Evolutionary conservation across 2,329 filamentous ascomycete species (phyloP).

Genomic region (Diaporthe sp.): DNA sequence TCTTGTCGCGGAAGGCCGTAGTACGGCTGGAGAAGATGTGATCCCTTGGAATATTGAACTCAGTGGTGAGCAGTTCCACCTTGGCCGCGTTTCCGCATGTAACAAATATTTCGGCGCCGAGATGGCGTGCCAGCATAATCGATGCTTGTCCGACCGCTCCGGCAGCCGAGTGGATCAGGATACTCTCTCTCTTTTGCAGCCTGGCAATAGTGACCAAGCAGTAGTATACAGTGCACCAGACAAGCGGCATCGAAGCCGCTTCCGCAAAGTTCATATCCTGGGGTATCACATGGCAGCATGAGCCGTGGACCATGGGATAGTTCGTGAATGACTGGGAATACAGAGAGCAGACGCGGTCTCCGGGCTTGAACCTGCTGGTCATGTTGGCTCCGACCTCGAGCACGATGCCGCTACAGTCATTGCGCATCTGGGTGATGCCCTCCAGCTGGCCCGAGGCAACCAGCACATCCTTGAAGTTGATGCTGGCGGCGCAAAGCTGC

Average conservation of each 20-base stretch:
- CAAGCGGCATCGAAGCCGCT: conserved; percentile 45
- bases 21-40: conserved; percentile 51
- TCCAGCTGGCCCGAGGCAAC: conserved; percentile 43
- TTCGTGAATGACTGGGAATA: conserved; percentile 34
- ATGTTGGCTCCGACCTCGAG: conserved; percentile 35
- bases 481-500: conserved; percentile 22
- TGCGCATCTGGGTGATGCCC: conserved; percentile 34
- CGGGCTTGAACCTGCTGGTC: conserved; percentile 41
- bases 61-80: conserved; percentile 45
- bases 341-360: conserved; percentile 48
- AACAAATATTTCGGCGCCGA: conserved; percentile 48
- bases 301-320: not conserved
- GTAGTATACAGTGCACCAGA: conserved; percentile 46
- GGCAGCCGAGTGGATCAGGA: conserved; percentile 43
- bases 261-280: conserved; percentile 42
- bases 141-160: conserved; percentile 43
- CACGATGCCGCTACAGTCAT: conserved; percentile 43
- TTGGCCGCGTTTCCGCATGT: conserved; percentile 52
- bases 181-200: conserved; percentile 41
- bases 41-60: conserved; percentile 47
- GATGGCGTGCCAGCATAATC: conserved; percentile 40
- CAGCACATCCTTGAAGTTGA: conserved; percentile 53
- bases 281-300: conserved; percentile 34
- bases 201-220: conserved; percentile 44
- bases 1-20: conserved; percentile 46